Evolutionary conservation across 768 basidiomycete genomes (phyloP).

Genomic region (Tylopilus intermedius): DNA sequence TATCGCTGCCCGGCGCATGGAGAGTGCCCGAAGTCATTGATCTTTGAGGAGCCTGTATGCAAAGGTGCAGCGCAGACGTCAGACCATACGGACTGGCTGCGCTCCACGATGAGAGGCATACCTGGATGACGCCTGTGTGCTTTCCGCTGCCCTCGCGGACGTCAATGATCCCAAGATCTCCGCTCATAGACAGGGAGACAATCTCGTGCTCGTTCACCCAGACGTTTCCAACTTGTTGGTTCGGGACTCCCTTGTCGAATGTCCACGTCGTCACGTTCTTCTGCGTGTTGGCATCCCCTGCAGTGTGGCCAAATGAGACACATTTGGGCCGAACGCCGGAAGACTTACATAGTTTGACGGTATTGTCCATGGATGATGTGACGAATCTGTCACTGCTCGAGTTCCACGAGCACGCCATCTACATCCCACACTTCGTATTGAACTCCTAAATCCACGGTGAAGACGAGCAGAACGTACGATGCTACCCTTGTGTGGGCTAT

Average conservation of each 20-base stretch:
- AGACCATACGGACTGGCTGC: neutral
- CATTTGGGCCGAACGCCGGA: neutral
- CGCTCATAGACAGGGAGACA: slow-evolving; percentile 78
- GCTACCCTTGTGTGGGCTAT: slow-evolving; percentile 67
- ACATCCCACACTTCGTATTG: neutral
- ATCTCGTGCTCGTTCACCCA: slow-evolving; percentile 71
- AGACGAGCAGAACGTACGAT: slow-evolving; percentile 47
- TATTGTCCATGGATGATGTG: slow-evolving; percentile 84
- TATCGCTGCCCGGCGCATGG: slow-evolving; percentile 33
- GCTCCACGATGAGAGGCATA: slow-evolving; percentile 29
- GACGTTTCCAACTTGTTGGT: slow-evolving; percentile 87
- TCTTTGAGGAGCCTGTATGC: slow-evolving; percentile 69
- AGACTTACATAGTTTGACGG: slow-evolving; percentile 73
- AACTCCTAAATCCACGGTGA: neutral
- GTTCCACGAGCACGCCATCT: slow-evolving; percentile 82
- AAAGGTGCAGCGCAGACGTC: neutral
- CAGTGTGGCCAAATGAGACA: neutral
- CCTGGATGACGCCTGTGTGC: slow-evolving; percentile 58
- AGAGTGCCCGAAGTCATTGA: slow-evolving; percentile 63
- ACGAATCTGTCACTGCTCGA: slow-evolving; percentile 64
- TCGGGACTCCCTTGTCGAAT: slow-evolving; percentile 63
- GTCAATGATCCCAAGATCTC: slow-evolving; percentile 81
- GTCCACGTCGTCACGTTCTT: slow-evolving; percentile 67
- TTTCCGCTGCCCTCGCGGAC: slow-evolving; percentile 53
- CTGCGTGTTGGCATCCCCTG: slow-evolving; percentile 78